phyloP scores from a whole-genome alignment of 768 basidiomycete species.

The Podaxis sp. region DNA sequence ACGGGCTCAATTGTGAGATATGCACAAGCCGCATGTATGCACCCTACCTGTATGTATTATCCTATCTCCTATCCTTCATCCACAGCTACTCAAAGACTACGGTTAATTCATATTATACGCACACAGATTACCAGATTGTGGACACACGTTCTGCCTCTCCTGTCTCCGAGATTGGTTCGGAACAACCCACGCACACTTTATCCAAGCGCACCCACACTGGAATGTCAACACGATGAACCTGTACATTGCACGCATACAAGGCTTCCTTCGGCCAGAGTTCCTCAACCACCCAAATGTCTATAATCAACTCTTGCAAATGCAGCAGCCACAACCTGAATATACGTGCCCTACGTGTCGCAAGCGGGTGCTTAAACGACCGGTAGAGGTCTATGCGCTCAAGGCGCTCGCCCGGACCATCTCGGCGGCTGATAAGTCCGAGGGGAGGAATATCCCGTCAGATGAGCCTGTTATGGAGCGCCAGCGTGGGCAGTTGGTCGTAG shows the following conservation, averaged over 20 bases:
- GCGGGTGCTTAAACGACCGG: slow-evolving; percentile 46
- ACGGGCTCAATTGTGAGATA: slow-evolving; percentile 61
- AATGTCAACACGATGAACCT: slow-evolving; percentile 24
- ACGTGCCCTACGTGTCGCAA: slow-evolving; percentile 70
- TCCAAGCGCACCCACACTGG: slow-evolving; percentile 46
- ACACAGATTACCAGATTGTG: slow-evolving; percentile 60
- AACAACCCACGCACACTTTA: slow-evolving; percentile 49
- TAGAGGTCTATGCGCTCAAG: slow-evolving; percentile 65
- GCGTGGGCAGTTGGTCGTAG: slow-evolving; percentile 8
- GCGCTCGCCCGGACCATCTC: slow-evolving; percentile 52
- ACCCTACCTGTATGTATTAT: slow-evolving; percentile 56
- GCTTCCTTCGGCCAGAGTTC: slow-evolving; percentile 11
- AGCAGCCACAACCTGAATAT: slow-evolving; percentile 49
- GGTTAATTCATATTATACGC: slow-evolving; percentile 1
- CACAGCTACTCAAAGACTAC: slow-evolving; percentile 10
- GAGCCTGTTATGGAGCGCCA: slow-evolving; percentile 17
- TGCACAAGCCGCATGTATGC: slow-evolving; percentile 65
- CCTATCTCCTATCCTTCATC: not conserved
- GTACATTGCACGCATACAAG: slow-evolving; percentile 16
- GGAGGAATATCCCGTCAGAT: slow-evolving; percentile 43
- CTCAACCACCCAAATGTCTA: slow-evolving; percentile 25
- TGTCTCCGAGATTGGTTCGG: slow-evolving; percentile 61
- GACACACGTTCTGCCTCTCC: slow-evolving; percentile 65
- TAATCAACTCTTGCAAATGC: slow-evolving; percentile 25
- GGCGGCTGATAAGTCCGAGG: slow-evolving; percentile 31